Percentiles rank a stretch among this genome's conserved stretches.
Evolutionary conservation across 345 rosid species (phyloP).

Genomic region (Eucalyptus cloeziana): DNA sequence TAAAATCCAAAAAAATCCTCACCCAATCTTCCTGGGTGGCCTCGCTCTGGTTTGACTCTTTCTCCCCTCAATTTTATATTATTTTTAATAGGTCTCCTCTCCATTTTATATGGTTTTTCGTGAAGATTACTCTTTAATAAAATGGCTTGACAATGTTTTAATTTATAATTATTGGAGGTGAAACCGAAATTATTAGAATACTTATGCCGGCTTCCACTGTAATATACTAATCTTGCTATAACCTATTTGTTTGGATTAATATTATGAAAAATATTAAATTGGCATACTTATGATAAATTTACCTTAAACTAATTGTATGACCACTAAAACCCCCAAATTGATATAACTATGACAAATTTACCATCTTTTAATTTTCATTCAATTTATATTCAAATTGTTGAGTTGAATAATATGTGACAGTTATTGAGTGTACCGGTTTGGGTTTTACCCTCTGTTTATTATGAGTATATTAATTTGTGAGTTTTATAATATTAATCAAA

Average conservation of each 20-base stretch:
- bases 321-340: fast-evolving
- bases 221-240: not conserved
- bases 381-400: too few relatives aligned
- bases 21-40: not conserved
- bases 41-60: not conserved
- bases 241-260: not conserved
- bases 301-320: too few relatives aligned
- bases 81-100: not conserved
- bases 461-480: too few relatives aligned
- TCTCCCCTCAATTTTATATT: not conserved
- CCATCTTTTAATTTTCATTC: too few relatives aligned
- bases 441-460: not conserved
- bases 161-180: not conserved
- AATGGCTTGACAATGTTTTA: not conserved
- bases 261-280: too few relatives aligned
- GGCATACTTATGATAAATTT: fast-evolving
- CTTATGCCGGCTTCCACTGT: not conserved
- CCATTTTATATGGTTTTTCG: not conserved
- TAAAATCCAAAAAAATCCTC: not conserved
- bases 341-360: not conserved
- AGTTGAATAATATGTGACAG: fast-evolving
- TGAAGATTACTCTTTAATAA: not conserved
- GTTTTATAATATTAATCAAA: not conserved
- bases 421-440: fast-evolving
- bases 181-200: not conserved